Conservation (phyloP, 805 yeast genomes). For the Myxozyma nipponensis region DNA sequence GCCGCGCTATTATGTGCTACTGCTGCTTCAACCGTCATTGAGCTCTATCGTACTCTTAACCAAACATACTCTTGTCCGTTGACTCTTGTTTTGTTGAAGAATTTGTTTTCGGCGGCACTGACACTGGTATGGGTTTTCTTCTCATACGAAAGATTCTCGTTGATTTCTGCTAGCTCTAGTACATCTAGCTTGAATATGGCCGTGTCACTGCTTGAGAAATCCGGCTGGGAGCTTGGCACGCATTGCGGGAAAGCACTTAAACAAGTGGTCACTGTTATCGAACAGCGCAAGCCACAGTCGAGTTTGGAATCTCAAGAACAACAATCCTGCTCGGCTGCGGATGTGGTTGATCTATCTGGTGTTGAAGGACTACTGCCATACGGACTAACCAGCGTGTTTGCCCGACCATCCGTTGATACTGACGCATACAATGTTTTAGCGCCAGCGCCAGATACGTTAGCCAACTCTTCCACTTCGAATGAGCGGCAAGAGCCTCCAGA, state of each 20-base stretch:
- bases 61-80: constrained; percentile 4
- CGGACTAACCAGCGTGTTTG: too few relatives aligned
- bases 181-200: constrained; percentile 7
- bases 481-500: too few relatives aligned
- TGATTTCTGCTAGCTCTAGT: constrained; percentile 3
- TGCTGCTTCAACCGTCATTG: constrained; percentile 16
- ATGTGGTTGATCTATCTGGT: too few relatives aligned
- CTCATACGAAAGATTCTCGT: constrained; percentile 1
- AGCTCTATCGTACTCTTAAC: constrained; percentile 7
- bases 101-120: constrained; percentile 18
- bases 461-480: too few relatives aligned
- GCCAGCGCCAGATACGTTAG: too few relatives aligned
- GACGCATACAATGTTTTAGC: too few relatives aligned
- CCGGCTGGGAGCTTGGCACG: constrained; percentile 13
- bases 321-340: too few relatives aligned
- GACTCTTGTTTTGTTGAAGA: constrained; percentile 9
- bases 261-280: constrained; percentile 1
- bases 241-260: constrained; percentile 16
- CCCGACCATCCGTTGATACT: too few relatives aligned
- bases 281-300: constrained; percentile 1
- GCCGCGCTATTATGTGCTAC: constrained; percentile 14
- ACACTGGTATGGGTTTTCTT: constrained; percentile 22
- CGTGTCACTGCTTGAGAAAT: constrained; percentile 3
- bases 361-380: too few relatives aligned
- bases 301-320: too few relatives aligned